Evolutionary conservation across 495 filamentous ascomycete species (phyloP), one percentile per base, ranked within the genome.

Genomic region (Podospora australis): DNA sequence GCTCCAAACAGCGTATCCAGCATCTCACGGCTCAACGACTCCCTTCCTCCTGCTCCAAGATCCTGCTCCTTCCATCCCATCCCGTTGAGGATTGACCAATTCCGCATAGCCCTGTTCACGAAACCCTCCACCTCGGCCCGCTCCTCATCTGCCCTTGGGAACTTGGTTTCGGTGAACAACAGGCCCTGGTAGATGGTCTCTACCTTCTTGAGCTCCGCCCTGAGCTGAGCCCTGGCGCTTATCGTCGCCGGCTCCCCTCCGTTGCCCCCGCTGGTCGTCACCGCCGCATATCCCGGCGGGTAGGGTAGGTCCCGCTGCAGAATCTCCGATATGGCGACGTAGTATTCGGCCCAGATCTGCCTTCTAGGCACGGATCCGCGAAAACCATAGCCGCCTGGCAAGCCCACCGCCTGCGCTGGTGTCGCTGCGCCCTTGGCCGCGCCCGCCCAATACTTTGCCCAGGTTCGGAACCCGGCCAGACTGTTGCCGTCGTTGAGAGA

Each of bases 1-100:
- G 90, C 89, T 16, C 85, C 80, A 56, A 95, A 95, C 8, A 96
- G 70, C 22, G 88, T 84, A 67, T 94, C 87, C 20, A 95, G 74
- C 26, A 89, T 83, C 45, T 78, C 79, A 44, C 79, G 77, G 50
- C 86, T 79, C 16, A 90, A 71, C 21, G 72, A 74, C 57, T 81
- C 79, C 60, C 87, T 84, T 8, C 88, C 89, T 4, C 84, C 88
- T 61, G 82, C 78, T 11, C 85, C 87, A 21, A 94, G 72, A 54
- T 92, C 88, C 46, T 82, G 75, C 50, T 94, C 79, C 50, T 72
- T 75, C 85, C 88, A 92, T 17, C 73, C 73, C 13, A 80, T 74
- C 3, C 88, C 86, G 52, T 83, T 86, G 6, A 95, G 61, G 29
- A 88, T 71, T 26, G 77, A 66, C 94, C 94, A 98, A 63, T 98